Evolutionary conservation across 257 asterid genomes (phyloP), one percentile per base, ranked within the genome.

Genomic region (Lavandula angustifolia): DNA sequence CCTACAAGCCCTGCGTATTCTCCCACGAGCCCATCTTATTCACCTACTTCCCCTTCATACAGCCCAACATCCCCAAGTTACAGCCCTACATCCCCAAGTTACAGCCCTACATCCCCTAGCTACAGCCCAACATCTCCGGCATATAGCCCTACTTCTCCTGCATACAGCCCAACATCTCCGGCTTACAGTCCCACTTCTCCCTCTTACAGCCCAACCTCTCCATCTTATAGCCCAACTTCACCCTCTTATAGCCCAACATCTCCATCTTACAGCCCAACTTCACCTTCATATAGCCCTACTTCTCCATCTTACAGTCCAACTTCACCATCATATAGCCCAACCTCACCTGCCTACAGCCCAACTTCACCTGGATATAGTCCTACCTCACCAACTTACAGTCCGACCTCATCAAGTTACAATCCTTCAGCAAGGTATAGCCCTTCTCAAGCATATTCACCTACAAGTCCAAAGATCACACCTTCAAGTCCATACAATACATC

Each of bases 401-500:
- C 98, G 8, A 81, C 94, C 22, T 89, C 96, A 0, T 91, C 89
- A 6, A 89, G 95, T 64, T 84, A 81, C 79, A 89, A 84, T 40
- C 92, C 95, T 51, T 89, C 98, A 8, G 95, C 95, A 31, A 89
- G 85, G 68, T 92, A 92, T 80, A 92, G 96, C 68, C 95, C 99
- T 27, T 89, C 96, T 37, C 87, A 89, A 62, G 95, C 97, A 5
- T 92, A 92, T 75, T 92, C 99, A 4, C 99, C 99, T 11, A 89
- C 96, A 40, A 89, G 94, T 67, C 96, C 97, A 3, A 87, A 84
- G 82, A 75, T 92, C 74, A 76, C 95, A 9, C 95, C 97, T 29
- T 79, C 96, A 7, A 89, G 97, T 72, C 99, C 95, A 7, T 89
- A 89, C 81, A 92, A 96, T 74, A 96, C 97, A 9, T 85, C 99